phyloP scores from a whole-genome alignment of 179 eudicot species.

The Silene vulgaris region DNA sequence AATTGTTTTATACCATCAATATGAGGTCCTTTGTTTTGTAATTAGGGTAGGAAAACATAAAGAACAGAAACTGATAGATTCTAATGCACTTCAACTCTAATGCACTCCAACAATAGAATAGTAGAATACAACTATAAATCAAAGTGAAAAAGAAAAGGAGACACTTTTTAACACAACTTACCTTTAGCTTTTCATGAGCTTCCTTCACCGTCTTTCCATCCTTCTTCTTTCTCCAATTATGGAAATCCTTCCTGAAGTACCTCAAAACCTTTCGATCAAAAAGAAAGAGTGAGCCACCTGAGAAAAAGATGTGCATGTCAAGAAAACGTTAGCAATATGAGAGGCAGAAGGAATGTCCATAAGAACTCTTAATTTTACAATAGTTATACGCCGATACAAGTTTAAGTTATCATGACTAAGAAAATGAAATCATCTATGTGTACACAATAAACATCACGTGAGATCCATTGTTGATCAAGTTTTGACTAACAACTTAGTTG shows the following conservation, averaged over 20 bases:
- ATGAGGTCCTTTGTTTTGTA: background rate
- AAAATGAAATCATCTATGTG: background rate
- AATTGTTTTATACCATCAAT: background rate
- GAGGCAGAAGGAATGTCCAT: background rate
- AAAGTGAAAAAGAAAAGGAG: constrained; percentile 1
- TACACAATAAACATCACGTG: background rate
- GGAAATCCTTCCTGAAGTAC: constrained; percentile 76
- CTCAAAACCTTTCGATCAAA: constrained; percentile 64
- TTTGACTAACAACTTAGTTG: background rate
- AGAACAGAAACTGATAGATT: background rate
- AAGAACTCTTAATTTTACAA: background rate
- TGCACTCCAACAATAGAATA: background rate
- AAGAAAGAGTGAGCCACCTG: constrained; percentile 70
- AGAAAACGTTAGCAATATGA: constrained; percentile 12
- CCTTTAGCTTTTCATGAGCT: constrained; percentile 76
- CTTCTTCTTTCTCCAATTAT: constrained; percentile 82
- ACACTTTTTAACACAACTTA: constrained; percentile 13
- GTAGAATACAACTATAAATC: background rate
- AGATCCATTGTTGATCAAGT: background rate
- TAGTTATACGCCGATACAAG: background rate
- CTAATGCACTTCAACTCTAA: background rate
- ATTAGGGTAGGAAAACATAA: background rate
- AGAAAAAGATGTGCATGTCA: constrained; percentile 12
- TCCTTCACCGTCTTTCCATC: constrained; percentile 71
- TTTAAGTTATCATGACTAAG: background rate